Evolutionary conservation across 306 rosid species (phyloP).

Genomic region (Lablab purpureus): DNA sequence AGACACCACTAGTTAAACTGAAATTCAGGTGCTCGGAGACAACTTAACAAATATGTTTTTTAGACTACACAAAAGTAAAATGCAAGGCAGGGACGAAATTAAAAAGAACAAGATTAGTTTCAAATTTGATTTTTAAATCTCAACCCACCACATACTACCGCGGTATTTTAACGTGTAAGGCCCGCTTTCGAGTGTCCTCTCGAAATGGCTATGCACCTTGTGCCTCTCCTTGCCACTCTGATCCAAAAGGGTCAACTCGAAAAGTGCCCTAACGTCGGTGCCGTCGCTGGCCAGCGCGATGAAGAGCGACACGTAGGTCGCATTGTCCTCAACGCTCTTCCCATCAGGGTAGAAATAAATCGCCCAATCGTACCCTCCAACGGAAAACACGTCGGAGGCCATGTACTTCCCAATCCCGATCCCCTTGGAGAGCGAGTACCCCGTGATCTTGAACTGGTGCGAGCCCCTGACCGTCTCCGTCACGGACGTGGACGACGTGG

Average conservation of each 20-base stretch:
- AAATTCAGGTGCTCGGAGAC: neutral
- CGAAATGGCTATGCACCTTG: slow-evolving; percentile 93
- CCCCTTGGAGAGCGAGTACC: slow-evolving; percentile 77
- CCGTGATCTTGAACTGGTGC: slow-evolving; percentile 82
- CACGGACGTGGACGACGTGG: slow-evolving; percentile 74
- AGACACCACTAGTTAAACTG: neutral
- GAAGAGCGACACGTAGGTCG: slow-evolving; percentile 78
- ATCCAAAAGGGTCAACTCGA: slow-evolving; percentile 88
- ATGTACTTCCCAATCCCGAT: slow-evolving; percentile 83
- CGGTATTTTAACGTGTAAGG: slow-evolving; percentile 91
- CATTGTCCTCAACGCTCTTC: slow-evolving; percentile 88
- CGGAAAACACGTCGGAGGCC: slow-evolving; percentile 76
- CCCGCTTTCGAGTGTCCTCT: slow-evolving; percentile 83
- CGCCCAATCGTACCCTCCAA: slow-evolving; percentile 94
- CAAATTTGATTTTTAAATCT: neutral
- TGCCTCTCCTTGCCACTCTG: slow-evolving; percentile 95
- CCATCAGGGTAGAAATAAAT: slow-evolving; percentile 93
- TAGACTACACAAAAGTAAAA: neutral
- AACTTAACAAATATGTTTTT: neutral
- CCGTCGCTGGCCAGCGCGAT: slow-evolving; percentile 94
- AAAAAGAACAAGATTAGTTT: neutral
- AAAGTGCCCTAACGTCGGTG: slow-evolving; percentile 84
- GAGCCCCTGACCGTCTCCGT: slow-evolving; percentile 81
- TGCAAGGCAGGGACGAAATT: neutral
- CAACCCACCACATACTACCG: slow-evolving; percentile 89